phyloP scores from a whole-genome alignment of 139 green algal genomes.

The Chlamydomonas sphaeroides region DNA sequence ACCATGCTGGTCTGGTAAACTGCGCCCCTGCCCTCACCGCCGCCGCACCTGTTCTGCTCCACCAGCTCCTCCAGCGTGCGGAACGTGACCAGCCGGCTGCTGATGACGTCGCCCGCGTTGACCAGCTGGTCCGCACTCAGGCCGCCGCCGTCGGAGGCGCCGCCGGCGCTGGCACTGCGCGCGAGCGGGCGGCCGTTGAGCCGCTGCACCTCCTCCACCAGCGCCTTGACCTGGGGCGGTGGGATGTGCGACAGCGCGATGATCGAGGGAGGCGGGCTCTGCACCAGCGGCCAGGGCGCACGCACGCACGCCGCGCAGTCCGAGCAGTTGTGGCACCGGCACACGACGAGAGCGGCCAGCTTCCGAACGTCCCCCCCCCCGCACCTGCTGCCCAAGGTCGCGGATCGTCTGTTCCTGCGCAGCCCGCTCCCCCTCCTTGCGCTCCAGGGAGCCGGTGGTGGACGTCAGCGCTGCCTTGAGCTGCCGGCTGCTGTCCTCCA shows the following conservation, averaged over 20 bases:
- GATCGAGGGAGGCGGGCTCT: too few species aligned
- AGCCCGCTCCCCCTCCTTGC: slow-evolving; percentile 29
- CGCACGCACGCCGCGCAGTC: neutral
- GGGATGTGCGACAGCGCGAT: too few species aligned
- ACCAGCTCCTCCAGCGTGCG: slow-evolving; percentile 49
- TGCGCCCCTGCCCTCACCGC: too few species aligned
- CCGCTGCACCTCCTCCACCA: slow-evolving; percentile 50
- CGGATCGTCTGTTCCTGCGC: slow-evolving; percentile 29
- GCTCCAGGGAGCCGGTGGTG: slow-evolving; percentile 13
- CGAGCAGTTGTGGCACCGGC: too few species aligned
- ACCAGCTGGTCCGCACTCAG: slow-evolving; percentile 40
- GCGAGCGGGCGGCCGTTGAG: slow-evolving; percentile 39
- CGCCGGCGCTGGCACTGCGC: slow-evolving; percentile 17
- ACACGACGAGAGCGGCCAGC: too few species aligned
- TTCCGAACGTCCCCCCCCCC: too few species aligned
- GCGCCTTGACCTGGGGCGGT: slow-evolving; percentile 22
- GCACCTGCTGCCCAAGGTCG: slow-evolving; percentile 46
- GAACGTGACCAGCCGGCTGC: slow-evolving; percentile 46
- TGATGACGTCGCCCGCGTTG: slow-evolving; percentile 46
- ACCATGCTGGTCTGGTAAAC: too few species aligned
- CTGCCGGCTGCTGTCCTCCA: slow-evolving; percentile 22
- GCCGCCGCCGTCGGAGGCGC: neutral
- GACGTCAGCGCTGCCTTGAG: slow-evolving; percentile 20
- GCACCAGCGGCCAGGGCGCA: too few species aligned
- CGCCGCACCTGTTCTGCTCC: slow-evolving; percentile 54